phyloP scores from a whole-genome alignment of 306 rosid genomes.

The Lithocarpus polystachyus region DNA sequence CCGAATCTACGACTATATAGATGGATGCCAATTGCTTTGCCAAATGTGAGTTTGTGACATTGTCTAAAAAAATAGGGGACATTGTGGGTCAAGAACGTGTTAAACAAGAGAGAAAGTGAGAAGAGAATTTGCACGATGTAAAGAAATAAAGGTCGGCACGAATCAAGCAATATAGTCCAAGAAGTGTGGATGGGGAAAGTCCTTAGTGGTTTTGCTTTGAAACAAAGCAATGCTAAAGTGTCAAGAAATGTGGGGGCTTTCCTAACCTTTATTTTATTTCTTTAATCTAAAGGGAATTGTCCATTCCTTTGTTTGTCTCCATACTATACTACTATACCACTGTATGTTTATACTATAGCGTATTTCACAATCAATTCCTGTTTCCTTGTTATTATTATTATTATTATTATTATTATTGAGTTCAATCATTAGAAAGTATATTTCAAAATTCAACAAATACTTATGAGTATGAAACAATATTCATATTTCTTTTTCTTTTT shows the following conservation, averaged over 20 bases:
- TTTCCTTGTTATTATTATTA: too few relatives aligned
- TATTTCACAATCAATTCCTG: too few relatives aligned
- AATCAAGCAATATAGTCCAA: background rate
- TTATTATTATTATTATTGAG: too few relatives aligned
- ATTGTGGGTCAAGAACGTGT: background rate
- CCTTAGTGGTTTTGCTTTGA: slow-evolving; percentile 10
- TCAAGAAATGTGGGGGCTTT: background rate
- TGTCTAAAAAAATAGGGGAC: background rate
- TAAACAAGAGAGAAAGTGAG: background rate
- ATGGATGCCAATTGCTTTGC: background rate
- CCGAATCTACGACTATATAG: background rate
- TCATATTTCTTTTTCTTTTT: too few relatives aligned
- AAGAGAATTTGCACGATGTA: background rate
- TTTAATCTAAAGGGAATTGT: background rate
- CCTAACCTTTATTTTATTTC: background rate
- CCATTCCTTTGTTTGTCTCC: background rate
- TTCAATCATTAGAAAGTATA: too few relatives aligned
- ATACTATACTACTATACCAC: too few relatives aligned
- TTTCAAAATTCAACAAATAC: too few relatives aligned
- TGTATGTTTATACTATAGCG: too few relatives aligned
- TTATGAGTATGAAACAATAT: too few relatives aligned
- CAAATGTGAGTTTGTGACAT: too few relatives aligned
- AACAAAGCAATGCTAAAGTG: slow-evolving; percentile 12
- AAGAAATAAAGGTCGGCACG: background rate
- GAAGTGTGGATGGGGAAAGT: background rate